phyloP scores from a whole-genome alignment of 2,329 filamentous ascomycete genomes.

The Microcyclosporella mali region DNA sequence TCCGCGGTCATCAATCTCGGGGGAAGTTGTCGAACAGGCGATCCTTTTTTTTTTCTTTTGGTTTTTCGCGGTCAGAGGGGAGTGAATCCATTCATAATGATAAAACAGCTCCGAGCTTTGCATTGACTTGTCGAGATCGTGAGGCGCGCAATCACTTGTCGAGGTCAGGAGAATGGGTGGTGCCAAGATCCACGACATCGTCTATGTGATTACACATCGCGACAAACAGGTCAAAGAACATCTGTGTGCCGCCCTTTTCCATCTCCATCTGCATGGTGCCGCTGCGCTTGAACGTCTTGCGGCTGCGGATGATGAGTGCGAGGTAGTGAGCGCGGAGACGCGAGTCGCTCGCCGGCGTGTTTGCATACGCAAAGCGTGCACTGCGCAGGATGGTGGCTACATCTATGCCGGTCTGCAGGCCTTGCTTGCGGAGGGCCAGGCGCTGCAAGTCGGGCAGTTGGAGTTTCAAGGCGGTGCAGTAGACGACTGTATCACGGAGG shows the following conservation, averaged over 20 bases:
- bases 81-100: conserved; percentile 4
- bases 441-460: conserved; percentile 88
- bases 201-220: conserved; percentile 98
- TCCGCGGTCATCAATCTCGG: conserved; percentile 5
- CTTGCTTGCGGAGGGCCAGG: conserved; percentile 88
- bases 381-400: conserved; percentile 86
- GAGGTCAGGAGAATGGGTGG: conserved; percentile 4
- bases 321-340: conserved; percentile 94
- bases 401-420: conserved; percentile 85
- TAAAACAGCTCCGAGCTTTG: conserved; percentile 10
- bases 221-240: conserved; percentile 98
- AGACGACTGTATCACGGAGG: conserved; percentile 87
- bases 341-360: conserved; percentile 89
- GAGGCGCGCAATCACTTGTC: conserved; percentile 7
- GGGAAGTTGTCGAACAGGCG: conserved; percentile 7
- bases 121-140: conserved; percentile 4
- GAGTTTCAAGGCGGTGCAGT: conserved; percentile 87
- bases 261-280: conserved; percentile 99
- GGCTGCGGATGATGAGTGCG: conserved; percentile 92
- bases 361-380: conserved; percentile 89
- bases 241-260: conserved; percentile 77
- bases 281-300: conserved; percentile 95
- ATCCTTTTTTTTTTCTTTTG: no score
- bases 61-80: conserved; percentile 1
- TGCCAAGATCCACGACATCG: conserved; percentile 76